Conservation (phyloP, 1,139 yeast species). For the Zhuliangozyma blackwelliae region DNA sequence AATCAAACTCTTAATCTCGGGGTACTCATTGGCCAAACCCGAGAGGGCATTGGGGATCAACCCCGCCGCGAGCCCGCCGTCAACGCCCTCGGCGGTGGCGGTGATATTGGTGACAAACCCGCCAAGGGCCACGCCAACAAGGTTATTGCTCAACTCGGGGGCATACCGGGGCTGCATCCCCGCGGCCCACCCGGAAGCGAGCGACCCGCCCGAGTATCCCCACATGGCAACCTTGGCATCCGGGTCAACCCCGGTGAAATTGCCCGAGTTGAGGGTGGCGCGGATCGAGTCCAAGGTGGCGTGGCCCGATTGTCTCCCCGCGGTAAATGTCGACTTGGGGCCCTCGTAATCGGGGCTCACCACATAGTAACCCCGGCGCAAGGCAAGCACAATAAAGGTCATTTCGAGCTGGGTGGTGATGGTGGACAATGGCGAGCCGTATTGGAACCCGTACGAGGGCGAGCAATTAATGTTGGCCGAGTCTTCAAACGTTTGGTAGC, state of each 20-base stretch:
- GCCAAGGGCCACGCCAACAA: constrained; percentile 31
- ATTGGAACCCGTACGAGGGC: constrained; percentile 13
- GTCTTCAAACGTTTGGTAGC: constrained; percentile 16
- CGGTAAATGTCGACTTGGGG: constrained; percentile 17
- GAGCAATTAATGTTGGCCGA: constrained; percentile 11
- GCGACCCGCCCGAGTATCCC: constrained; percentile 30
- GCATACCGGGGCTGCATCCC: constrained; percentile 30
- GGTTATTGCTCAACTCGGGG: constrained; percentile 21
- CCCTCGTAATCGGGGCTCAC: constrained; percentile 25
- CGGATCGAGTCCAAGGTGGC: constrained; percentile 21
- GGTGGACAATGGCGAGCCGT: constrained; percentile 10
- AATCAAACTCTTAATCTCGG: constrained; percentile 1
- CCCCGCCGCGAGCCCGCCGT: constrained; percentile 24
- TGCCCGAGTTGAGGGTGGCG: constrained; percentile 15
- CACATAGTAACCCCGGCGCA: constrained; percentile 24
- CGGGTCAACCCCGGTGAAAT: constrained; percentile 17
- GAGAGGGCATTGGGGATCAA: constrained; percentile 21
- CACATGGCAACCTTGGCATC: constrained; percentile 19
- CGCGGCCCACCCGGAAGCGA: constrained; percentile 28
- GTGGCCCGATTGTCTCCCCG: constrained; percentile 20
- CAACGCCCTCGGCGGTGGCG: constrained; percentile 21
- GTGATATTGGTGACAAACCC: constrained; percentile 27
- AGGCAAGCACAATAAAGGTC: constrained; percentile 15
- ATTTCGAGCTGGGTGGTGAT: constrained; percentile 17
- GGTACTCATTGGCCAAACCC: constrained; percentile 24